Conservation (phyloP, 2,329 filamentous ascomycete species). For the Penicillium verrucosum region DNA sequence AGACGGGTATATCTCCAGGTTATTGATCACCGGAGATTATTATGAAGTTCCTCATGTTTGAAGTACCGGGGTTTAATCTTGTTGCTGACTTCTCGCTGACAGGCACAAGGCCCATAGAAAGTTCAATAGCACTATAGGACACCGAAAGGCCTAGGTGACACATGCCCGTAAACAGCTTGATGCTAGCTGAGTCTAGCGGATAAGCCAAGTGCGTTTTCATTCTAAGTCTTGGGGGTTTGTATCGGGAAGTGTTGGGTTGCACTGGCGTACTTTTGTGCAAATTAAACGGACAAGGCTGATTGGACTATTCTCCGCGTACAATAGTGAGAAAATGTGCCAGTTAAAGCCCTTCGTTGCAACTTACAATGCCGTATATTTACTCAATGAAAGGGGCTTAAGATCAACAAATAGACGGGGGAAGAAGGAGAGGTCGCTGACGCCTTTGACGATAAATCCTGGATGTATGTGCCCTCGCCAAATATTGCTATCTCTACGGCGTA, state of each 20-base stretch:
- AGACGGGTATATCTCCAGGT: no score
- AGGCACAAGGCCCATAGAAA: background rate
- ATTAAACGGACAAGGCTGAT: background rate
- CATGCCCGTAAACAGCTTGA: background rate
- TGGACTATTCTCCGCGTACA: background rate
- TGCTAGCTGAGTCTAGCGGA: background rate
- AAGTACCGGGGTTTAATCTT: no score
- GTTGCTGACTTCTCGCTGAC: background rate
- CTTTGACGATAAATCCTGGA: background rate
- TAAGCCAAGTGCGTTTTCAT: background rate
- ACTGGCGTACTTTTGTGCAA: background rate
- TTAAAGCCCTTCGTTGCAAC: background rate
- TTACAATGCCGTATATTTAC: background rate
- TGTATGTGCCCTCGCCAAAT: background rate
- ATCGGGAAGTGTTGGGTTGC: background rate
- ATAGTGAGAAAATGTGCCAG: background rate
- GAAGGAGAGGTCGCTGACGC: background rate
- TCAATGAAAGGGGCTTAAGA: background rate
- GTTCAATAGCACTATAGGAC: background rate
- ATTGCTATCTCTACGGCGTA: background rate
- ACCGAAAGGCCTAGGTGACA: background rate
- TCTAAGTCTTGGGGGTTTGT: background rate
- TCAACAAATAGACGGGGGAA: background rate
- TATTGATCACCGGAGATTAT: no score
- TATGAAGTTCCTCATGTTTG: no score